Base-by-base conservation (phyloP, 2,329 filamentous ascomycete genomes). In the Celoporthe dispersa region DNA sequence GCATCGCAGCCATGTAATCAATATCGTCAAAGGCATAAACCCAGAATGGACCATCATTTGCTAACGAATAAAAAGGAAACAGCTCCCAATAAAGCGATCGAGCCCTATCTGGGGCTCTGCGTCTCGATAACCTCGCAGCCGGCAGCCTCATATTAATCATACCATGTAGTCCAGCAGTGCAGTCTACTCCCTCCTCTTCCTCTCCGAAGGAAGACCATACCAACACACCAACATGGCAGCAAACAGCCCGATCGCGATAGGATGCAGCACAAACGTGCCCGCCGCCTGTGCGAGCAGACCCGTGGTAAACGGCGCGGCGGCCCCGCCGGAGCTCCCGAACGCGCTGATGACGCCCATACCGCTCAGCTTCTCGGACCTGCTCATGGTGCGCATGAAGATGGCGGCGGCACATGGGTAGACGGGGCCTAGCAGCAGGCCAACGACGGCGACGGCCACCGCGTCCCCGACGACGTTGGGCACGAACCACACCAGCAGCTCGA, bases 401-500 rank as follows among this genome's bases (percentile, higher is more conserved):
- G 87, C 86, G 3, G 87, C 85, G 0, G 90, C 88, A 76, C 91
- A 94, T 0, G 93, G 92, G 76, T 94, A 97, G 5, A 97, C 85
- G 0, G 93, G 93, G 0, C 94, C 93, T 0, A 97, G 83, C 39
- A 96, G 79, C 9, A 96, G 80, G 16, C 94, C 94, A 25, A 96
- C 85, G 33, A 96, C 81, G 79, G 88, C 82, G 3, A 92, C 86
- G 2, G 89, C 86, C 1, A 92, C 90, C 25, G 90, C 88, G 73
- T 92, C 86, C 19, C 90, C 90, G 41, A 92, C 82, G n/a, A 94
- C 82, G 76, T 93, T 93, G 1, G 92, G 92, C 35, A 94, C 86
- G 41, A 89, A 81, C 93, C 93, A 96, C 12, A 93, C 90, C 35
- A 96, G 82, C n/a, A 94, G 79, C 80, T 96, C 88, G 73, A 95